A percentile compares a stretch with the other conserved stretches of the same genome.
Evolutionary conservation across 2,329 filamentous ascomycete genomes (phyloP).

Genomic region (Colletotrichum spaethianum): DNA sequence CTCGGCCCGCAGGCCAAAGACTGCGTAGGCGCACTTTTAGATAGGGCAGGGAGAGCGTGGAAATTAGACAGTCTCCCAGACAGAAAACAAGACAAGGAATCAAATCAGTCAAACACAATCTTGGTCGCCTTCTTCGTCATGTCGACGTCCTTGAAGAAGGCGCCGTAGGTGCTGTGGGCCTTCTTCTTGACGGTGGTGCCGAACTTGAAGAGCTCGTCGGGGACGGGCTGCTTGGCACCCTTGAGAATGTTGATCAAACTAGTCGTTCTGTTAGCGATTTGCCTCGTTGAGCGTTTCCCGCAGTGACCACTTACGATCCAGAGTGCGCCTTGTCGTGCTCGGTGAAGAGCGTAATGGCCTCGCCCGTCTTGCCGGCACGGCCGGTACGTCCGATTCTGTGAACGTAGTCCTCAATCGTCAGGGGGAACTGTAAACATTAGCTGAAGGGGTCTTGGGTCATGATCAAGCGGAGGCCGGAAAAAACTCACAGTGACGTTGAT

Average conservation of each 20-base stretch:
- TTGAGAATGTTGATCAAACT: conserved; percentile 95
- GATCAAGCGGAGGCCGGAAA: conserved; percentile 14
- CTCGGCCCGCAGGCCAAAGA: conserved; percentile 53
- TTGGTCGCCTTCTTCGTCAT: conserved; percentile 89
- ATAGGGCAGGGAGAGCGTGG: not conserved
- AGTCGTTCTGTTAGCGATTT: conserved; percentile 45
- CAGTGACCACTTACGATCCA: conserved; percentile 77
- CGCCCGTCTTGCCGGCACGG: conserved; percentile 88
- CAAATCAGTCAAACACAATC: conserved; percentile 83
- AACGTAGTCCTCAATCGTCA: conserved; percentile 97
- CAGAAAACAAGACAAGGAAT: not conserved
- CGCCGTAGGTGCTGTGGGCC: conserved; percentile 93
- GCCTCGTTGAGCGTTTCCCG: not conserved
- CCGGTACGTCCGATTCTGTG: conserved; percentile 97
- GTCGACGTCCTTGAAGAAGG: conserved; percentile 93
- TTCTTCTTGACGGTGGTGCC: conserved; percentile 99
- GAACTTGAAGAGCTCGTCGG: conserved; percentile 93
- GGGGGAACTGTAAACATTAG: conserved; percentile 74
- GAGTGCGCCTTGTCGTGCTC: conserved; percentile 94
- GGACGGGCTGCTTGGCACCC: conserved; percentile 91
- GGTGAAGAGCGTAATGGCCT: conserved; percentile 94
- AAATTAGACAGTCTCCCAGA: conserved; percentile 4
- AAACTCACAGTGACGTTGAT: conserved; percentile 84
- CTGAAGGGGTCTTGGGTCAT: no score
- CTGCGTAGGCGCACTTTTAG: not conserved